Evolutionary conservation across 1,284 basidiomycete genomes (phyloP), one percentile per base, ranked within the genome.

Genomic region (Irpex rosettiformis): DNA sequence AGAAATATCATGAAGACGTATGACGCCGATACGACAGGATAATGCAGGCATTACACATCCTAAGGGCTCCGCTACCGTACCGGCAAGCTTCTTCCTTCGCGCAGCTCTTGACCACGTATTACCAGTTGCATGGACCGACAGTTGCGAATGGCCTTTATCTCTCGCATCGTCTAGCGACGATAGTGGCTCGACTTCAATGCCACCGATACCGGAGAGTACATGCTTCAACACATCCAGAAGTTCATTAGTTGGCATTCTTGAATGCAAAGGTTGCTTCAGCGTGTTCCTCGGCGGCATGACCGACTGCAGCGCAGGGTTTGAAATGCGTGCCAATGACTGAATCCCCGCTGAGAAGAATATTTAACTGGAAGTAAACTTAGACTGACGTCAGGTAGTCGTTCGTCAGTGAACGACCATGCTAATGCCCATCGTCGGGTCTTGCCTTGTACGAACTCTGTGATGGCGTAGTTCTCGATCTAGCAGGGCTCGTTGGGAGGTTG

Each of bases 371-470:
- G 37, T 47, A 53, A 13, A 16, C 24, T 54, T 22, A 27, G 30
- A 76, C 89, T 55, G 68, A 94, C 94, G 62, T 96, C 92, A 1
- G 91, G 86, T 27, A 96, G 74, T 7, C 85, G 82, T 7, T 71
- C 68, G 21, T 81, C 76, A 1, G 73, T 75, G 61, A 88, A 88
- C 0, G 90, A 93, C 96, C 96, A 98, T 0, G 82, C 90, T 0
- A 98, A 73, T 0, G 88, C 91, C 94, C 95, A 98, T 21, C 96
- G 82, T 8, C 87, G 81, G 0, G 95, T 98, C 61, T 87, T 83
- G 0, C 94, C 93, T 72, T 95, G 94, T 2, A 87, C 76, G 51
- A 94, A 88, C 67, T 93, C 88, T 0, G 86, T 86, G 52, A 98
- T 75, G 0, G 86, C 89, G 70, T 95, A 98, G 71, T 96, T 97